Base-by-base conservation (phyloP, 495 filamentous ascomycete genomes). In the Hypoxylon intermedium region DNA sequence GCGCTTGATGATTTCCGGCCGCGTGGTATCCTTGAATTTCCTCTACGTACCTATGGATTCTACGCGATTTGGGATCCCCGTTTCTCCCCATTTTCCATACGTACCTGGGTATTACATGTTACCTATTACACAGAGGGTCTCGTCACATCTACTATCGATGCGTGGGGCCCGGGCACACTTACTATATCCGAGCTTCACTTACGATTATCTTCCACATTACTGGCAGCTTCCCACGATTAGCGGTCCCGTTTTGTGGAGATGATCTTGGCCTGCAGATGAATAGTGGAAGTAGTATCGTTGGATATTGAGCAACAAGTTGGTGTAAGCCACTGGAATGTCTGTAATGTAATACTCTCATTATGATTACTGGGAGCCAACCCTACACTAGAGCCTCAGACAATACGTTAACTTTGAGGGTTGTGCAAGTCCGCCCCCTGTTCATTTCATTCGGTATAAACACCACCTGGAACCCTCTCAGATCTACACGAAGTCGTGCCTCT, bases 321-420 rank as follows among this genome's bases (percentile, higher is more conserved):
- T 44, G 26, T 23, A 58, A 19, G 48, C 38, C 15, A 30, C 9
- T 51, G 15, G 50, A 42, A 55, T 55, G 31, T 44, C 55, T 55
- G 47, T 61, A 43, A 58, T 40, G 30, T 31, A 36, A 46, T 28
- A 51, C 30, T 13, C 30, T n/a, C n/a, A 26, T 7, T 36, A 34
- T 58, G 49, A 59, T 65, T 59, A 51, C 58, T 21, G 26, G 55
- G 42, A 11, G 42, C 30, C 49, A 7, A 2, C 30, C 38, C n/a
- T 48, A 6, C 28, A 24, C n/a, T 42, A 59, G 61, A 65, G 61
- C 61, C 61, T 65, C 61, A 65, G 47, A 49, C 30, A 45, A 64
- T 12, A 4, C 12, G 12, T 33, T 16, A 38, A 13, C 24, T 15
- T 19, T 38, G 16, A 19, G n/a, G 33, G 40, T 58, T 47, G 54